Conservation (phyloP, 1,284 basidiomycete genomes). For the Cutaneotrichosporon sp. region DNA sequence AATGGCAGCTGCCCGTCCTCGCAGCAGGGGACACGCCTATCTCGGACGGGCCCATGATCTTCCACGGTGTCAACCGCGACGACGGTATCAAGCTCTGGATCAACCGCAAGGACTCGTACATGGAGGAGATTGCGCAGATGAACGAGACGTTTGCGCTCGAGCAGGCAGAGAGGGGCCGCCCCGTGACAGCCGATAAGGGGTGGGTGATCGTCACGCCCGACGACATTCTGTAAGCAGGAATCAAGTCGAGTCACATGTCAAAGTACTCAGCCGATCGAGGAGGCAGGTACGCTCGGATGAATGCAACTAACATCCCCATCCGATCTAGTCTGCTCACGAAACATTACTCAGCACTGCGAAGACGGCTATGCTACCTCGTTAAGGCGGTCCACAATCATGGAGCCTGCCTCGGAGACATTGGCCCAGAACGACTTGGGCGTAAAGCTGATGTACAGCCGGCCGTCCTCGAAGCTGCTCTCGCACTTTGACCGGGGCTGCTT, state of each 20-base stretch:
- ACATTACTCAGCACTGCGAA: too few relatives aligned
- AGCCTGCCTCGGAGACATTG: not conserved
- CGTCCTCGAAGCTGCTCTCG: slow-evolving; percentile 9
- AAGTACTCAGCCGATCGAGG: too few relatives aligned
- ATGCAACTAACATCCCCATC: too few relatives aligned
- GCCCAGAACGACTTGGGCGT: not conserved
- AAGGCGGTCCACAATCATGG: not conserved
- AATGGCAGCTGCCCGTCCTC: not conserved
- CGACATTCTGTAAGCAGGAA: not conserved
- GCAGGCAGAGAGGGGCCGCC: not conserved
- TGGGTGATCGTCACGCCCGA: not conserved
- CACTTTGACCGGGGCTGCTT: not conserved
- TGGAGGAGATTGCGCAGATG: not conserved
- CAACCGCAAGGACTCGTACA: not conserved
- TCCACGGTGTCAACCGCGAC: not conserved
- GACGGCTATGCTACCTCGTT: not conserved
- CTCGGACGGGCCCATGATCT: not conserved
- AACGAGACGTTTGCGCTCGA: not conserved
- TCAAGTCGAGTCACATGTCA: too few relatives aligned
- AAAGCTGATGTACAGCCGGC: slow-evolving; percentile 9
- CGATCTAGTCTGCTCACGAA: too few relatives aligned
- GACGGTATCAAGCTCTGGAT: not conserved
- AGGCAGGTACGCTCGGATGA: too few relatives aligned
- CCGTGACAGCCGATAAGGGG: not conserved
- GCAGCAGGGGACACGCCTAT: not conserved